A percentile compares a stretch with the other conserved stretches of the same genome.
Evolutionary conservation across 2,329 filamentous ascomycete species (phyloP).

Genomic region (Claviceps quebecensis): DNA sequence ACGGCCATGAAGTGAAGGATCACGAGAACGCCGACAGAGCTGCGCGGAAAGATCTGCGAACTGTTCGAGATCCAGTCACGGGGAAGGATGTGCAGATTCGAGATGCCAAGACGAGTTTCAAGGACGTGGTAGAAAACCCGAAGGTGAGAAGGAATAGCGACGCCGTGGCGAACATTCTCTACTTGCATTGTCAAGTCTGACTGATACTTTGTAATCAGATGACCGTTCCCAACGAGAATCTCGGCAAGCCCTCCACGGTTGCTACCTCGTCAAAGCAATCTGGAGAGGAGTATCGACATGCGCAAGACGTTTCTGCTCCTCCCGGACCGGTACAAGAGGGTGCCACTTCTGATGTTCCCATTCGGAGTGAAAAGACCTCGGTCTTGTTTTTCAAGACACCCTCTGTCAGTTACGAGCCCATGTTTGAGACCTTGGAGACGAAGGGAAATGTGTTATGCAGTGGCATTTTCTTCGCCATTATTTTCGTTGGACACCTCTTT

Average conservation of each 20-base stretch:
- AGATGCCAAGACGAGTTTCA: constrained; percentile 56
- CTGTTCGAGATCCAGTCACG: constrained; percentile 77
- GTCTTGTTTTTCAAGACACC: constrained; percentile 92
- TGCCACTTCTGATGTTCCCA: constrained; percentile 83
- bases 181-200: background rate
- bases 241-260: constrained; percentile 59
- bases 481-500: constrained; percentile 66
- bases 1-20: constrained; percentile 23
- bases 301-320: constrained; percentile 80
- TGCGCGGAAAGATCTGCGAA: constrained; percentile 42
- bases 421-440: constrained; percentile 63
- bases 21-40: constrained; percentile 26
- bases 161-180: too few relatives aligned
- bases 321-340: constrained; percentile 74
- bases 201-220: constrained; percentile 31
- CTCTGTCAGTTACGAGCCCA: constrained; percentile 77
- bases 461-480: constrained; percentile 57
- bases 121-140: constrained; percentile 59
- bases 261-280: constrained; percentile 59
- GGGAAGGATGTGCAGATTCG: constrained; percentile 77
- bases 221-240: constrained; percentile 78
- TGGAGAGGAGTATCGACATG: constrained; percentile 65
- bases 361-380: constrained; percentile 92
- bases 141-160: constrained; percentile 28
- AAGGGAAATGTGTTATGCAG: constrained; percentile 57